Percentiles rank a stretch among this genome's conserved stretches.
These are phyloP conservation scores for Styphnolobium japonicum DNA, from an alignment of 306 rosid genomes.

Conservation along the genomic window DNA sequence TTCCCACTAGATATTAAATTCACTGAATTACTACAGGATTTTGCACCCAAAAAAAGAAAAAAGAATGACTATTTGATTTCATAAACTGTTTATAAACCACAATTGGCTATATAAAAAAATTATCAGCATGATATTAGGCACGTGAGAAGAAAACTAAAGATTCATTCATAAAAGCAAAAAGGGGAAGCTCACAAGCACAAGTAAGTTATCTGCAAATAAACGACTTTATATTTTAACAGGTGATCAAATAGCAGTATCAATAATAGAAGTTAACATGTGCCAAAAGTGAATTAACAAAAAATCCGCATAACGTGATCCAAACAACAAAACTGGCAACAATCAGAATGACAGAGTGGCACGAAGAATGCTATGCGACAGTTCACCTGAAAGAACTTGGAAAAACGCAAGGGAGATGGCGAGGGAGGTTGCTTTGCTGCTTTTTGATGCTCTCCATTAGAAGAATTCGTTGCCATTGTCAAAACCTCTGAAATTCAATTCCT, in stretches of 20 bases:
- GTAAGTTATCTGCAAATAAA: neutral
- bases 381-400: constrained; percentile 91
- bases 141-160: neutral
- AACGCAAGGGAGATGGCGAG: constrained; percentile 81
- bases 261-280: neutral
- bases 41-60: neutral
- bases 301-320: neutral
- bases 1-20: neutral
- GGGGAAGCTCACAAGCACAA: neutral
- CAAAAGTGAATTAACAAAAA: neutral
- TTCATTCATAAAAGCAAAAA: neutral
- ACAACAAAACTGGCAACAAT: neutral
- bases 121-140: neutral
- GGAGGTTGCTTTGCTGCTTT: constrained; percentile 75
- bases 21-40: neutral
- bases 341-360: neutral
- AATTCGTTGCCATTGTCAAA: constrained; percentile 52
- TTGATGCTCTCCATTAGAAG: constrained; percentile 61
- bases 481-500: constrained; percentile 28
- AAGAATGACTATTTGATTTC: neutral
- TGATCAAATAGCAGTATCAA: neutral
- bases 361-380: neutral
- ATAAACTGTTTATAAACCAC: neutral
- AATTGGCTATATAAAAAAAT: neutral
- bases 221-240: neutral